phyloP scores from a whole-genome alignment of 2,329 filamentous ascomycete species.

The Karstenula rhodostoma region DNA sequence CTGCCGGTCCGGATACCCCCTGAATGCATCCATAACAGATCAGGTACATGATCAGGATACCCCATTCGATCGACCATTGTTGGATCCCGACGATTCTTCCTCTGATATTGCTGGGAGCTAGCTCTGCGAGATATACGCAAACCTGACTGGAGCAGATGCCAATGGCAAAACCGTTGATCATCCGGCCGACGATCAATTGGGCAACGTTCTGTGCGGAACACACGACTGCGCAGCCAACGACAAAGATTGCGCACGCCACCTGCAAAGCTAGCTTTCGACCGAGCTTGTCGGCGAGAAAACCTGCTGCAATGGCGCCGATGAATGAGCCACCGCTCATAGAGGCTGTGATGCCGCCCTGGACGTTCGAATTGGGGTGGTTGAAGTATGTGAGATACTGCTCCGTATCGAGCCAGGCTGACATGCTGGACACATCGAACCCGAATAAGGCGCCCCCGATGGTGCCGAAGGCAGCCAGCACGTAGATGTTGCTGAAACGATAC shows the following conservation, averaged over 20 bases:
- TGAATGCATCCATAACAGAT: conserved; percentile 54
- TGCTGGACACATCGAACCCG: conserved; percentile 65
- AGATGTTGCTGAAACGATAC: conserved; percentile 57
- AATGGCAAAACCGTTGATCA: conserved; percentile 53
- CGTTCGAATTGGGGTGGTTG: conserved; percentile 57
- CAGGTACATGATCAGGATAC: conserved; percentile 49
- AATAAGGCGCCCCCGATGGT: conserved; percentile 64
- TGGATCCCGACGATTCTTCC: conserved; percentile 56
- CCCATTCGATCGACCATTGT: conserved; percentile 54
- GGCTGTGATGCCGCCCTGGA: conserved; percentile 60
- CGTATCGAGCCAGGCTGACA: conserved; percentile 62
- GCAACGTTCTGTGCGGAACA: conserved; percentile 48
- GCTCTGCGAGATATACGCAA: conserved; percentile 56
- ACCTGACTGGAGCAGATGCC: conserved; percentile 57
- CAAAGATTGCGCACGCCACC: conserved; percentile 60
- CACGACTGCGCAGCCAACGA: conserved; percentile 52
- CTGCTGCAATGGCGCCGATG: conserved; percentile 59
- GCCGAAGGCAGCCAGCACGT: conserved; percentile 61
- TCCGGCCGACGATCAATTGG: conserved; percentile 58
- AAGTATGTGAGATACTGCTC: conserved; percentile 57
- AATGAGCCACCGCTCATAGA: conserved; percentile 61
- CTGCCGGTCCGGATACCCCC: conserved; percentile 5
- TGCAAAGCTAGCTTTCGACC: conserved; percentile 58
- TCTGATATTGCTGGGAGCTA: conserved; percentile 53
- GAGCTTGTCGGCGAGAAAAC: conserved; percentile 58